These are phyloP conservation scores for Coemansia sp. DNA, from an alignment of 192 early-diverging fungal genomes.

Conservation along the genomic window DNA sequence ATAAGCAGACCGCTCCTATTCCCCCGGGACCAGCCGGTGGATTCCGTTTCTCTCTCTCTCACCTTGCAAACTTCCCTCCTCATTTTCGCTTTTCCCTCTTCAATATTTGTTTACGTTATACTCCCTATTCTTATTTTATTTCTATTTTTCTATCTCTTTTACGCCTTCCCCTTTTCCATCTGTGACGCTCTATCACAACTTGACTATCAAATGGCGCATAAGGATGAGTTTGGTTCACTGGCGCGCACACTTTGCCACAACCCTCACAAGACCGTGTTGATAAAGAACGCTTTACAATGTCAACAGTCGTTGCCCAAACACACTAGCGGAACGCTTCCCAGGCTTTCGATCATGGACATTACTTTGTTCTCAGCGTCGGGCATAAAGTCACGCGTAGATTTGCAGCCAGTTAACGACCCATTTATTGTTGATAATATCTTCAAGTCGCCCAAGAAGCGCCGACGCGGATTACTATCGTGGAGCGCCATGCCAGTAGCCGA, in stretches of 20 bases:
- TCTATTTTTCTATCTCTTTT: neutral
- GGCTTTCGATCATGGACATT: slow-evolving; percentile 19
- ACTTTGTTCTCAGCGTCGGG: slow-evolving; percentile 30
- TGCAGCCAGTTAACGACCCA: slow-evolving; percentile 48
- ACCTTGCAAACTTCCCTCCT: neutral
- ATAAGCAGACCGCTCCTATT: slow-evolving; percentile 1
- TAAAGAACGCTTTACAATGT: slow-evolving; percentile 49
- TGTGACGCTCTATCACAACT: neutral
- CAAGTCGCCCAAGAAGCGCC: slow-evolving; percentile 46
- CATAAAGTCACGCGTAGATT: slow-evolving; percentile 27
- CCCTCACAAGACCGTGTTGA: slow-evolving; percentile 35
- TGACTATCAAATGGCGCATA: slow-evolving; percentile 8
- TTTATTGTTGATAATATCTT: slow-evolving; percentile 53
- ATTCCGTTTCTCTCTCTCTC: neutral
- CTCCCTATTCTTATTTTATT: neutral
- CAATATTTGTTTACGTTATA: neutral
- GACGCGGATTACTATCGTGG: slow-evolving; percentile 48
- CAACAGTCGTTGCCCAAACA: slow-evolving; percentile 23
- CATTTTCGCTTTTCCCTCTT: neutral
- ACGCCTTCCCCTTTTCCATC: neutral
- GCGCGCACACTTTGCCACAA: slow-evolving; percentile 41
- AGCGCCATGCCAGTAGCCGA: slow-evolving; percentile 24
- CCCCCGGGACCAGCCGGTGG: slow-evolving; percentile 2
- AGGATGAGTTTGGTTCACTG: slow-evolving; percentile 24
- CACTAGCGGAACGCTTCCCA: slow-evolving; percentile 2